phyloP scores from a whole-genome alignment of 2,329 filamentous ascomycete species.

The Penicillium sp. region DNA sequence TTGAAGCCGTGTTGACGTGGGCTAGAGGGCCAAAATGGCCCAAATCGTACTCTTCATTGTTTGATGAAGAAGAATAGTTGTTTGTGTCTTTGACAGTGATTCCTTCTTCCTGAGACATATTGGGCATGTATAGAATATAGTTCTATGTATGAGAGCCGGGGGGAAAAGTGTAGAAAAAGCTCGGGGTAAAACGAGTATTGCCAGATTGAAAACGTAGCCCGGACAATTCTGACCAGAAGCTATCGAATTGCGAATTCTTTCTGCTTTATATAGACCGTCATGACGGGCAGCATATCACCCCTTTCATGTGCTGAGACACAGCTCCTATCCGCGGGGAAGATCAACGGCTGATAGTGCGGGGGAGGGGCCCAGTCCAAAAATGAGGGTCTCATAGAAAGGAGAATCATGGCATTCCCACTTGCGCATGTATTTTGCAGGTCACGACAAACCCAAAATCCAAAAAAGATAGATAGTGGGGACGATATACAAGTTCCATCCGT shows the following conservation, averaged over 20 bases:
- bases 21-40: slow-evolving; percentile 43
- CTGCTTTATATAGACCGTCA: neutral
- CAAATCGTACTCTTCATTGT: neutral
- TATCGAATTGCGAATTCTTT: neutral
- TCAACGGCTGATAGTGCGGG: neutral
- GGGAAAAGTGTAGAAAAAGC: neutral
- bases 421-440: no score
- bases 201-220: no score
- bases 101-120: slow-evolving; percentile 6
- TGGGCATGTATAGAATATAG: neutral
- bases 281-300: neutral
- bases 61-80: neutral
- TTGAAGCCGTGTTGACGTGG: slow-evolving; percentile 41
- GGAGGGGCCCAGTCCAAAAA: neutral
- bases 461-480: neutral
- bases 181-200: no score
- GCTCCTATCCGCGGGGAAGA: slow-evolving; percentile 1
- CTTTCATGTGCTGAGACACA: neutral
- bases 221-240: neutral
- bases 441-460: neutral
- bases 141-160: neutral
- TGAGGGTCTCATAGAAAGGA: neutral
- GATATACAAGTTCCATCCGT: neutral
- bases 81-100: slow-evolving; percentile 9
- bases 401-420: neutral